Evolutionary conservation across 257 asterid genomes (phyloP), one percentile per base, ranked within the genome.

Genomic region (Solanum neorickii): DNA sequence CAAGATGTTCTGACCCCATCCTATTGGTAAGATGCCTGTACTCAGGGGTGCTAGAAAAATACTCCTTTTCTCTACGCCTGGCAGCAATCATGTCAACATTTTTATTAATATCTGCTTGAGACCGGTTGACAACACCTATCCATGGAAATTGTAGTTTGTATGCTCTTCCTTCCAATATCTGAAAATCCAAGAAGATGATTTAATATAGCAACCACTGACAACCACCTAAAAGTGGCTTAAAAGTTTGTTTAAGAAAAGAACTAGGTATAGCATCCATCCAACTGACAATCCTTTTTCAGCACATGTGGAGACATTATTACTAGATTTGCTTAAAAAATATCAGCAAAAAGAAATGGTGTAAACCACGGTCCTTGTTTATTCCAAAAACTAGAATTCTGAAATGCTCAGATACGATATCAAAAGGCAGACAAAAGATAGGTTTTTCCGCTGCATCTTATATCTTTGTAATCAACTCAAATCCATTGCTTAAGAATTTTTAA

Each of bases 1-100:
- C 99, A 27, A 97, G 95, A 92, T 97, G 96, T 92, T 94, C 99
- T 70, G 98, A 97, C 85, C 99, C 99, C 99, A 97, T 95, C 89
- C 96, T 92, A 83, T 76, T 88, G 88, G 94, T 94, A 86, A 97
- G 95, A 93, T 96, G 99, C 89, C 89, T 95, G 92, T 95, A 97
- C 89, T 94, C 99, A 5, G 97, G 95, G 84, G 98, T 95, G 87
- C 92, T 97, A 89, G 98, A 90, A 92, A 97, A 97, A 91, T 97
- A 97, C 89, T 97, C 99, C 75, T 92, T 90, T 90, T 97, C 99
- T 88, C 95, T 95, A 88, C 94, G 98, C 91, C 99, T 92, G 89
- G 99, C 98, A 88, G 98, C 98, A 86, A 97, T 94, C 99, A 97
- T 97, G 92, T 95, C 99, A 25, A 95, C 98, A 77, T 94, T 95